These are phyloP conservation scores for Trichosporon ovoides DNA, from an alignment of 1,284 basidiomycete species.

Conservation along the genomic window DNA sequence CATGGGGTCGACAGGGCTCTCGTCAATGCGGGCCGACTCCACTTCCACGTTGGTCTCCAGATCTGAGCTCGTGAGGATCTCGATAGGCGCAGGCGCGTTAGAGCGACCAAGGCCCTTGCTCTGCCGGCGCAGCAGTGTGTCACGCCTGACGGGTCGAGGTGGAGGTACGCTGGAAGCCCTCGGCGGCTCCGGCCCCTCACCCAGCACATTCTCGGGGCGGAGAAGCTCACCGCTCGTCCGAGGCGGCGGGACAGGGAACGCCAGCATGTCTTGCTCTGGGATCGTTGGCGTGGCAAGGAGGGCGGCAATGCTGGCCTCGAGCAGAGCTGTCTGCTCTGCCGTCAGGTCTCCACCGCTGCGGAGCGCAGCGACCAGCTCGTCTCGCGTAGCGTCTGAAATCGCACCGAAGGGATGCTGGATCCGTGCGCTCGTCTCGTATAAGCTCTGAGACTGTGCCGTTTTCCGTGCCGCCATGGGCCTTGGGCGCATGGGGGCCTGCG, in stretches of 20 bases:
- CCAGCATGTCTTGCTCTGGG: background rate
- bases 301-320: background rate
- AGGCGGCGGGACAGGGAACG: background rate
- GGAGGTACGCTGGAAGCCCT: background rate
- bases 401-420: background rate
- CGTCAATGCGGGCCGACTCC: background rate
- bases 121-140: background rate
- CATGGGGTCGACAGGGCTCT: background rate
- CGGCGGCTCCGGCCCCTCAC: background rate
- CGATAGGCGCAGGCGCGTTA: background rate
- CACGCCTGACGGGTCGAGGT: background rate
- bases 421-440: background rate
- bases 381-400: background rate
- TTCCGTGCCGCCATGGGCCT: background rate
- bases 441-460: background rate
- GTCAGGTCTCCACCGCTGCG: background rate
- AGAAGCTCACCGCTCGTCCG: background rate
- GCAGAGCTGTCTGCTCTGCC: background rate
- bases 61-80: background rate
- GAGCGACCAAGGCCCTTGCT: background rate
- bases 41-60: background rate
- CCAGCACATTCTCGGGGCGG: background rate
- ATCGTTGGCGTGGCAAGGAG: background rate
- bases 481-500: background rate
- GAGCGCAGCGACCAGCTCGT: background rate